phyloP scores from a whole-genome alignment of 129 eudicot genomes.

The Solidago caesia region DNA sequence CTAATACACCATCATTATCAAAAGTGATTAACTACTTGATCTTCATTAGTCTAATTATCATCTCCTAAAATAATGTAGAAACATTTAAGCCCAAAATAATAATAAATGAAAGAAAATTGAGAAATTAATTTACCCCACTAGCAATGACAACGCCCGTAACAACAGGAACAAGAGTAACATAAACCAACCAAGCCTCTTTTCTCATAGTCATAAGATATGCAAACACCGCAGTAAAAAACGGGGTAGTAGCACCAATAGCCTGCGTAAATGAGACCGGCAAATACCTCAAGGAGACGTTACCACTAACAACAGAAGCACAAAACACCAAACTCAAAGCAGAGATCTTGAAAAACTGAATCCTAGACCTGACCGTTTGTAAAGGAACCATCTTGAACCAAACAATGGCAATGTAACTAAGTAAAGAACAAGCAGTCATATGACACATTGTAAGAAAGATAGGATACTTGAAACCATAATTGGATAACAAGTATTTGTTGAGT shows the following conservation, averaged over 20 bases:
- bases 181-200: conserved; percentile 43
- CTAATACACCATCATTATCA: too few species aligned
- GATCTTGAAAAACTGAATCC: conserved; percentile 41
- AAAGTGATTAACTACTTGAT: background rate
- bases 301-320: conserved; percentile 56
- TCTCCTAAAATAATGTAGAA: background rate
- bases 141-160: conserved; percentile 44
- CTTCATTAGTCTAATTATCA: background rate
- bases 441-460: conserved; percentile 48
- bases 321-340: conserved; percentile 38
- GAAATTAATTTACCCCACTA: conserved; percentile 35
- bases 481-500: conserved; percentile 40
- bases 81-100: background rate
- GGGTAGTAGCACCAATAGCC: conserved; percentile 49
- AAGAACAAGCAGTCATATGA: conserved; percentile 42
- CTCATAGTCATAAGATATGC: conserved; percentile 43
- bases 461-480: conserved; percentile 45
- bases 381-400: conserved; percentile 42
- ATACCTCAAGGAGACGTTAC: conserved; percentile 46
- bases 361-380: conserved; percentile 38
- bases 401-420: conserved; percentile 42
- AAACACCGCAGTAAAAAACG: conserved; percentile 48
- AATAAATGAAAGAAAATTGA: too few species aligned
- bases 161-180: conserved; percentile 38
- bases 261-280: conserved; percentile 48